These are phyloP conservation scores for Brassica rapa DNA, from an alignment of 345 rosid genomes.

Conservation along the genomic window DNA sequence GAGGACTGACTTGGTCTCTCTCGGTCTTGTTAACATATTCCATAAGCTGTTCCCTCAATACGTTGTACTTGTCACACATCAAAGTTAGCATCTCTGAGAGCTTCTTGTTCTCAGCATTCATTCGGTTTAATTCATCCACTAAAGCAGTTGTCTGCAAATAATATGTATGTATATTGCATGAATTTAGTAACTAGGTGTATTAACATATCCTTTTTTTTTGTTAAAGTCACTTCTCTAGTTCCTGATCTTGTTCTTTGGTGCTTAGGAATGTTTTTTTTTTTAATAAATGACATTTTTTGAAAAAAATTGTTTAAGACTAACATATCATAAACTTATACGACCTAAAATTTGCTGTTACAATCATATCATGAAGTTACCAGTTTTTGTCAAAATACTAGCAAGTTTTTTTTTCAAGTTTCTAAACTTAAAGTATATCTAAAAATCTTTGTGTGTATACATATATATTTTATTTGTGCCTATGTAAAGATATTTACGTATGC, in stretches of 20 bases:
- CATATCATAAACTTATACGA: not conserved
- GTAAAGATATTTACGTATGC: conserved; percentile 26
- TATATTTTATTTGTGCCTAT: not conserved
- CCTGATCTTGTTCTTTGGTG: no score
- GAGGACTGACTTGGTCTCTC: conserved; percentile 48
- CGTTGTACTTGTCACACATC: conserved; percentile 79
- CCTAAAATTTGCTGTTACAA: not conserved
- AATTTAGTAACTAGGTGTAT: conserved; percentile 14
- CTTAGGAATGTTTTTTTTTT: no score
- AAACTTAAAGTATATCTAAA: not conserved
- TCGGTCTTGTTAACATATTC: conserved; percentile 58
- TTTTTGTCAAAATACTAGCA: not conserved
- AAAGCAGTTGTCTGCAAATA: conserved; percentile 44
- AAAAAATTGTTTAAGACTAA: no score
- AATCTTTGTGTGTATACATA: not conserved
- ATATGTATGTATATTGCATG: not conserved
- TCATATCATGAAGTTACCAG: not conserved
- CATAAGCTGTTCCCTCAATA: conserved; percentile 59
- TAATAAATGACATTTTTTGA: no score
- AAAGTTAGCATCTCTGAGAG: conserved; percentile 69
- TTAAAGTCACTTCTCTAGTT: no score
- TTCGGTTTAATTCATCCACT: conserved; percentile 77
- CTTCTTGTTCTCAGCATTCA: conserved; percentile 84
- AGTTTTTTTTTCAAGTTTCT: not conserved
- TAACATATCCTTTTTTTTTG: no score